These are phyloP conservation scores for Rhynchospora pubera DNA, from an alignment of 176 grass and related monocot species.

Conservation along the genomic window DNA sequence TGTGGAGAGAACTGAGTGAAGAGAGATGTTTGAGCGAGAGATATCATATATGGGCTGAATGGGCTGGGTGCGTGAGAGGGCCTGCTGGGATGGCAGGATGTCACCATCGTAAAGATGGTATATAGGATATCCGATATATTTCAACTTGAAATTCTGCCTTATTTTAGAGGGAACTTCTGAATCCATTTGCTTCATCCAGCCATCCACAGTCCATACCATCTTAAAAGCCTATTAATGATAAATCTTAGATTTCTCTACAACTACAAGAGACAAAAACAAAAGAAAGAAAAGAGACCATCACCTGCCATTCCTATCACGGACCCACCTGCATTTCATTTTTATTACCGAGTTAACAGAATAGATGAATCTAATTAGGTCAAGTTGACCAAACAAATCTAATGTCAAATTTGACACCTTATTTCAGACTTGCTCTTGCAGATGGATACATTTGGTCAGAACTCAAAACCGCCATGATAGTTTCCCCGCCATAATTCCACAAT, in stretches of 20 bases:
- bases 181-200: too few species aligned
- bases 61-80: too few species aligned
- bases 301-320: neutral
- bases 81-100: too few species aligned
- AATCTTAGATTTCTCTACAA: neutral
- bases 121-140: too few species aligned
- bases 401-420: neutral
- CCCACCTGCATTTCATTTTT: neutral
- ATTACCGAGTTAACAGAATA: neutral
- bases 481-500: neutral
- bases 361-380: neutral
- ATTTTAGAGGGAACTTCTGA: too few species aligned
- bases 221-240: neutral
- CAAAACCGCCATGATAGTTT: neutral
- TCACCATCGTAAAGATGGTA: too few species aligned
- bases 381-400: neutral
- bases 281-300: neutral
- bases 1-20: too few species aligned
- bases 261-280: neutral
- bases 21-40: too few species aligned
- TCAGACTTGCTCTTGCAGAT: neutral
- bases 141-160: too few species aligned
- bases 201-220: neutral
- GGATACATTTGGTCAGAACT: too few species aligned
- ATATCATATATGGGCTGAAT: too few species aligned